Evolutionary conservation across 768 basidiomycete genomes (phyloP), one percentile per base, ranked within the genome.

Genomic region (Lactarius quietus): DNA sequence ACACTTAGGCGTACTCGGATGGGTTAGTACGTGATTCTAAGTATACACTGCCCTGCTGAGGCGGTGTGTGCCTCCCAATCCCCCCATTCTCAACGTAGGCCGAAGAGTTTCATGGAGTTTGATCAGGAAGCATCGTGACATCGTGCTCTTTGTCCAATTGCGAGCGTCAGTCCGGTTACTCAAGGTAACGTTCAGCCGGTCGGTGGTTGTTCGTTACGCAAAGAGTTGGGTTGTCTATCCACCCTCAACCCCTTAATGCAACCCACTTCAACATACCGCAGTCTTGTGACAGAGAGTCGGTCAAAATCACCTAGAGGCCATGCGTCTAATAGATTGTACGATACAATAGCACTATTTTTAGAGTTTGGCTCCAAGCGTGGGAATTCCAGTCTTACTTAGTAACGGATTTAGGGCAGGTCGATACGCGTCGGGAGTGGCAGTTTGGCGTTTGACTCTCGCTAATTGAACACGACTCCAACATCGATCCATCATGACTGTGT

Each of bases 331-430:
- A n/a, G n/a, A n/a, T n/a, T n/a, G n/a, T n/a, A n/a, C n/a, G n/a
- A n/a, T n/a, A n/a, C n/a, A n/a, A n/a, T n/a, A n/a, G n/a, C n/a
- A n/a, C n/a, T n/a, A n/a, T n/a, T n/a, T n/a, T n/a, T n/a, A n/a
- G n/a, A n/a, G n/a, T n/a, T n/a, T n/a, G n/a, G n/a, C n/a, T n/a
- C n/a, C n/a, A 33, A 36, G 36, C 45, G 45, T 48, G 45, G 23
- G 45, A 48, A 48, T 12, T 12, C 1, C 4, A 14, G 43, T 48
- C 52, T 26, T 15, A 53, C 6, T 53, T 53, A 28, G 26, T 53
- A 53, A 53, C 18, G 7, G 18, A 18, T 69, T 69, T 69, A 69
- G 68, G 68, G 68, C 61, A 35, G 68, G 65, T 29, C 35, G 26
- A 51, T 36, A 67, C 68, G 68, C 68, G 68, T 61, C 10, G 15